phyloP scores from a whole-genome alignment of 1,139 yeast genomes.

The Pichia sp. region DNA sequence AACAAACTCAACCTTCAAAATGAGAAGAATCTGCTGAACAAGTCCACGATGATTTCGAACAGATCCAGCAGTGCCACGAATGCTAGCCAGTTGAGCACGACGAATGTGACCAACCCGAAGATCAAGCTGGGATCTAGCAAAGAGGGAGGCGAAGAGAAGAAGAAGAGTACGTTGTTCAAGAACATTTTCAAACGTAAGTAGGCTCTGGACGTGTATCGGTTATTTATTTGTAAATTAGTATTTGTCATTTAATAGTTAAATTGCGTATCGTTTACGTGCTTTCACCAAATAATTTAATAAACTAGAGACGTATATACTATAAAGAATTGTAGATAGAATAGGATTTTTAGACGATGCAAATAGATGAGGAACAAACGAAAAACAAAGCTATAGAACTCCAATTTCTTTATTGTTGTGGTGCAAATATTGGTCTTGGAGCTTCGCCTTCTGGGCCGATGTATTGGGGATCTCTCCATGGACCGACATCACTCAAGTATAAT shows the following conservation, averaged over 20 bases:
- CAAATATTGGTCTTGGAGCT: conserved; percentile 47
- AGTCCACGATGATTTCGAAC: neutral
- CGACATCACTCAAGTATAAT: conserved; percentile 84
- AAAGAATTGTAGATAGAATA: neutral
- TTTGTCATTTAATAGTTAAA: too few species aligned
- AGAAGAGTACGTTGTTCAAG: conserved; percentile 1
- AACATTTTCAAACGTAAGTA: conserved; percentile 4
- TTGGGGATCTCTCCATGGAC: conserved; percentile 95
- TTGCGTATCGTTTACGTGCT: too few species aligned
- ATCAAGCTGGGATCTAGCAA: neutral
- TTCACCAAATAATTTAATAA: too few species aligned
- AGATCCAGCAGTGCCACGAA: neutral
- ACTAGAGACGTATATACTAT: too few species aligned
- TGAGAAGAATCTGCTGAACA: neutral
- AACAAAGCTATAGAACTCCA: neutral
- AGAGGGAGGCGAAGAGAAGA: too few species aligned
- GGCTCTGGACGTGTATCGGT: too few species aligned
- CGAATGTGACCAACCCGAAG: neutral
- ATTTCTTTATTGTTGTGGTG: neutral
- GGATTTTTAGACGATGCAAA: neutral
- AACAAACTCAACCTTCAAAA: neutral
- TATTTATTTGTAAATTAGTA: too few species aligned
- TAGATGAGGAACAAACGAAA: neutral
- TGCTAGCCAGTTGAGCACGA: neutral
- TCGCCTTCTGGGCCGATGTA: conserved; percentile 87